A percentile compares a stretch with the other conserved stretches of the same genome.
These are phyloP conservation scores for Cymbopogon citratus DNA, from an alignment of 176 grass and related monocot species.

Conservation along the genomic window DNA sequence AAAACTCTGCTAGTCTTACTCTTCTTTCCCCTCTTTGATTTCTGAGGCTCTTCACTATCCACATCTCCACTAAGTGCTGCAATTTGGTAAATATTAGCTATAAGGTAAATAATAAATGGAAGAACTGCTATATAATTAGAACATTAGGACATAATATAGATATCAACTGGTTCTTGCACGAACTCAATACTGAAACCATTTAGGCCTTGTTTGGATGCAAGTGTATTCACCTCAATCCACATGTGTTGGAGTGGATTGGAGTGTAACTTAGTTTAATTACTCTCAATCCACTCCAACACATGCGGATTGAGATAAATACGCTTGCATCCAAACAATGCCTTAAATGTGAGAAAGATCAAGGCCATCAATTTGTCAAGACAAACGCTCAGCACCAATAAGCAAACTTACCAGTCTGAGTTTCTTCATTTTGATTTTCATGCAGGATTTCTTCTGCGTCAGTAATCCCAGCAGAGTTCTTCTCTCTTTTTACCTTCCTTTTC, in stretches of 20 bases:
- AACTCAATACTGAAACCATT: conserved; percentile 3
- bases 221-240: too few relatives aligned
- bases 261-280: too few relatives aligned
- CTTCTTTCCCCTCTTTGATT: conserved; percentile 44
- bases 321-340: too few relatives aligned
- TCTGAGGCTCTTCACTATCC: conserved; percentile 34
- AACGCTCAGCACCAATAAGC: not conserved
- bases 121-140: not conserved
- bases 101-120: not conserved
- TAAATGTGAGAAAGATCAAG: not conserved
- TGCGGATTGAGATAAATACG: too few relatives aligned
- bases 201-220: too few relatives aligned
- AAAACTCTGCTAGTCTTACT: conserved; percentile 44
- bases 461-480: conserved; percentile 23
- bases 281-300: too few relatives aligned
- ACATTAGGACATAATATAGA: conserved; percentile 10
- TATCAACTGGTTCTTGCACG: not conserved
- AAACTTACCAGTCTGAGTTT: conserved; percentile 41
- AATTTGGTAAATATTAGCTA: conserved; percentile 15
- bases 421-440: conserved; percentile 27
- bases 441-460: conserved; percentile 32
- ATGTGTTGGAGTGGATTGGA: too few relatives aligned
- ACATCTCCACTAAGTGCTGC: conserved; percentile 30
- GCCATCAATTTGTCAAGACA: not conserved
- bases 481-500: conserved; percentile 50